Conservation (phyloP, 2,329 filamentous ascomycete species). For the Shiraia sp. region DNA sequence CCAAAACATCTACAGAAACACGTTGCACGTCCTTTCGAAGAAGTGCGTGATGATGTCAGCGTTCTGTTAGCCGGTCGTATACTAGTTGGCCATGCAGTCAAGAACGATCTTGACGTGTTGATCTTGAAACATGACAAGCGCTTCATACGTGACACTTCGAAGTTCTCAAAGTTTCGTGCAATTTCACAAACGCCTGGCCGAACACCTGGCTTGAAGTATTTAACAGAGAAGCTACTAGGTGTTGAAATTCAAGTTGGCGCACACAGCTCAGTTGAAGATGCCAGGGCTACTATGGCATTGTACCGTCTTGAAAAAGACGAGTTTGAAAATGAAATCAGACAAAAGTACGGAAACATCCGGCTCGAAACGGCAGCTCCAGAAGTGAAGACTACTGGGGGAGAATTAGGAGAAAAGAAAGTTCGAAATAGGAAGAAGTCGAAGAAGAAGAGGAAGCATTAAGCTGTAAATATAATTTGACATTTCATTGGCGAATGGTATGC, state of each 20-base stretch:
- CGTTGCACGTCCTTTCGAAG: conserved; percentile 62
- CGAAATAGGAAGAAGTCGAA: conserved; percentile 46
- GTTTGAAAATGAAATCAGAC: conserved; percentile 81
- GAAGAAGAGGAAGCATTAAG: conserved; percentile 35
- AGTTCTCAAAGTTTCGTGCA: conserved; percentile 73
- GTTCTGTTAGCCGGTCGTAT: conserved; percentile 71
- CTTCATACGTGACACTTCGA: conserved; percentile 83
- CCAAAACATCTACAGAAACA: conserved; percentile 68
- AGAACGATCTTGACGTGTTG: conserved; percentile 75
- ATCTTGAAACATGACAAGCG: conserved; percentile 76
- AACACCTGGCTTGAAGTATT: conserved; percentile 68
- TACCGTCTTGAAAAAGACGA: conserved; percentile 81
- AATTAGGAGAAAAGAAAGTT: conserved; percentile 27
- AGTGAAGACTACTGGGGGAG: conserved; percentile 22
- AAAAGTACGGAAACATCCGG: conserved; percentile 55
- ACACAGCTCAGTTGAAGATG: conserved; percentile 73
- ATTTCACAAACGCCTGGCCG: conserved; percentile 62
- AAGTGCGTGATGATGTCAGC: conserved; percentile 75
- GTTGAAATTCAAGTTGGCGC: conserved; percentile 63
- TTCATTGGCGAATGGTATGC: conserved; percentile 6
- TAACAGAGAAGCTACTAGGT: conserved; percentile 61
- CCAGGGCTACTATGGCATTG: conserved; percentile 84
- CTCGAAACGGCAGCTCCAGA: conserved; percentile 25
- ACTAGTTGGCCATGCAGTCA: conserved; percentile 81
- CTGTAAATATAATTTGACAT: not conserved